Conservation (phyloP, 345 rosid species). For the Arabis alpina region DNA sequence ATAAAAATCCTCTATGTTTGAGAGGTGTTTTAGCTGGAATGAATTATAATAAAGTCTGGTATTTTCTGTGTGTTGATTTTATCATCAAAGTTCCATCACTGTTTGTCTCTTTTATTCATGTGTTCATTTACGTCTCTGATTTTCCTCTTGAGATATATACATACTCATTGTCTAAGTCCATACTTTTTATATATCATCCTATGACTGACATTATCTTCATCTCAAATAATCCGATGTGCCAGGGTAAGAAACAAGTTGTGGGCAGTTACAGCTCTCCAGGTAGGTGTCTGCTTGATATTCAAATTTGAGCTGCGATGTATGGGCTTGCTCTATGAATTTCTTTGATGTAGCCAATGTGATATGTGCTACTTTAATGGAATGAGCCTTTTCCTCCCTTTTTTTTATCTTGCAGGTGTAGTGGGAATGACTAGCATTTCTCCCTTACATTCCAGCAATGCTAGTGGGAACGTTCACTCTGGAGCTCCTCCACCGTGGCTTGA, state of each 20-base stretch:
- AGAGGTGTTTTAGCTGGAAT: background rate
- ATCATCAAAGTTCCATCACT: background rate
- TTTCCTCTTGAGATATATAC: background rate
- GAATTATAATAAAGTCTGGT: background rate
- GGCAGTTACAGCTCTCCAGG: constrained; percentile 53
- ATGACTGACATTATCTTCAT: constrained; percentile 21
- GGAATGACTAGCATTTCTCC: constrained; percentile 47
- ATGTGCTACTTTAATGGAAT: constrained; percentile 1
- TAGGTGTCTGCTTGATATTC: constrained; percentile 41
- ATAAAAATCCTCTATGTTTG: background rate
- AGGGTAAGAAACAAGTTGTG: constrained; percentile 39
- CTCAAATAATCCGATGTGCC: constrained; percentile 45
- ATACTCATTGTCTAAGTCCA: background rate
- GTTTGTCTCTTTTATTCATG: background rate
- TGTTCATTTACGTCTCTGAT: background rate
- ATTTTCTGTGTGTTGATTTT: background rate
- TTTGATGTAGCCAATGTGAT: constrained; percentile 19
- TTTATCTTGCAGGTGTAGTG: constrained; percentile 48
- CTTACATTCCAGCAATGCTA: constrained; percentile 40
- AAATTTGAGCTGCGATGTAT: constrained; percentile 7
- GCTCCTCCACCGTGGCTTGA: constrained; percentile 89
- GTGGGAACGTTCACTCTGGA: constrained; percentile 80
- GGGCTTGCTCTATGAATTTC: background rate
- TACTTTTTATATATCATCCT: background rate
- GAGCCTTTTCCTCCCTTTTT: constrained; percentile 18